phyloP scores from a whole-genome alignment of 805 yeast species.

The Saccharomycopsis capsularis region DNA sequence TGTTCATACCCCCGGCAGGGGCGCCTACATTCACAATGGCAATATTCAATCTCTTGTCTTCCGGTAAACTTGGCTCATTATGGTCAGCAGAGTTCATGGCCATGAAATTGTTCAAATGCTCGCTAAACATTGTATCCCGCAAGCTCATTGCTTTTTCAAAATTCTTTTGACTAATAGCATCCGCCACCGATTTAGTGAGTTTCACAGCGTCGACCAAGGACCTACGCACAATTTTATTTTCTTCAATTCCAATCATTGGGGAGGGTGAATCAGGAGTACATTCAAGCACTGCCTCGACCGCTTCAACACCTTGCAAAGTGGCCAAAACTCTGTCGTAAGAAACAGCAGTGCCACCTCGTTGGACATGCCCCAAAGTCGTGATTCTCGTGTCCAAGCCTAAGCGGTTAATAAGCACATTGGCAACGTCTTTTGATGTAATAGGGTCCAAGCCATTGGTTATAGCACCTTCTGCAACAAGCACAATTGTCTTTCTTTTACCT shows the following conservation, averaged over 20 bases:
- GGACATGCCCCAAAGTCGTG: constrained; percentile 95
- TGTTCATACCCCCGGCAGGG: constrained; percentile 71
- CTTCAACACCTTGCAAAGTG: constrained; percentile 92
- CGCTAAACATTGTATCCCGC: constrained; percentile 65
- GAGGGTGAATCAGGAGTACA: constrained; percentile 65
- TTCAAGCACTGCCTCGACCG: constrained; percentile 67
- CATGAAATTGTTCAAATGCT: constrained; percentile 54
- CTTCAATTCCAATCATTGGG: constrained; percentile 69
- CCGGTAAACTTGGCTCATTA: constrained; percentile 51
- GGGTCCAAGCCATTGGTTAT: constrained; percentile 74
- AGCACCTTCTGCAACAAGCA: constrained; percentile 98
- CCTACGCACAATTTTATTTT: constrained; percentile 60
- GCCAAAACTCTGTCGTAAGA: constrained; percentile 90
- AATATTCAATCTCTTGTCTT: constrained; percentile 47
- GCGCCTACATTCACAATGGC: constrained; percentile 77
- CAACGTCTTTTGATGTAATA: constrained; percentile 73
- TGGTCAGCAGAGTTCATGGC: constrained; percentile 65
- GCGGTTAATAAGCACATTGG: constrained; percentile 67
- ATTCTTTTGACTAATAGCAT: constrained; percentile 56
- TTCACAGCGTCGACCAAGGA: constrained; percentile 69
- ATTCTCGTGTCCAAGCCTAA: constrained; percentile 91
- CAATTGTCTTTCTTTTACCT: constrained; percentile 92
- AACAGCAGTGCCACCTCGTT: constrained; percentile 97
- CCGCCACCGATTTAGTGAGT: constrained; percentile 65
- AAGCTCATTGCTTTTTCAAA: constrained; percentile 64